These are phyloP conservation scores for Albizia julibrissin DNA, from an alignment of 306 rosid genomes.

Conservation along the genomic window DNA sequence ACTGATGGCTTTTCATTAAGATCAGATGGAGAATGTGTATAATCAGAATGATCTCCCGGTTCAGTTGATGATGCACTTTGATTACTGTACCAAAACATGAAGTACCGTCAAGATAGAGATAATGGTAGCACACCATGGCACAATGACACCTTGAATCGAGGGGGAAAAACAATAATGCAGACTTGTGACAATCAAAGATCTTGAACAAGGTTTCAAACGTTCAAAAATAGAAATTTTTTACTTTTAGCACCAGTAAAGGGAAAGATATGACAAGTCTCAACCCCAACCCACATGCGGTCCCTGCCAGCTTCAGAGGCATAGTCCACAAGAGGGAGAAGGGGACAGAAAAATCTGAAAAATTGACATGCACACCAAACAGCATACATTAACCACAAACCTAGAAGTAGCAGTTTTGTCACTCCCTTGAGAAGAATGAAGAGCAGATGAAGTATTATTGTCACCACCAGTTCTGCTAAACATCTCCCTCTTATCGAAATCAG, in stretches of 20 bases:
- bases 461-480: slow-evolving; percentile 39
- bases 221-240: neutral
- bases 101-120: neutral
- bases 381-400: slow-evolving; percentile 58
- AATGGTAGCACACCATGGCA: slow-evolving; percentile 2
- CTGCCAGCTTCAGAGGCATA: neutral
- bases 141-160: neutral
- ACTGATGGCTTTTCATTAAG: slow-evolving; percentile 32
- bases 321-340: neutral
- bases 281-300: neutral
- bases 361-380: slow-evolving; percentile 3
- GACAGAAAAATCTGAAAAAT: neutral
- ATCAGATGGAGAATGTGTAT: slow-evolving; percentile 31
- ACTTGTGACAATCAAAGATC: neutral
- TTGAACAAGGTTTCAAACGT: neutral
- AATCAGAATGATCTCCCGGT: slow-evolving; percentile 35
- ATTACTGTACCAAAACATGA: slow-evolving; percentile 37
- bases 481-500: slow-evolving; percentile 36
- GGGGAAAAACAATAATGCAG: neutral
- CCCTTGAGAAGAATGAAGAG: slow-evolving; percentile 48
- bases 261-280: slow-evolving; percentile 1
- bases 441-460: slow-evolving; percentile 30
- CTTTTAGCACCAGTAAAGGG: neutral
- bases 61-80: slow-evolving; percentile 29
- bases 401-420: slow-evolving; percentile 44